Conservation (phyloP, 495 filamentous ascomycete species). For the Penicillium mononematosum region DNA sequence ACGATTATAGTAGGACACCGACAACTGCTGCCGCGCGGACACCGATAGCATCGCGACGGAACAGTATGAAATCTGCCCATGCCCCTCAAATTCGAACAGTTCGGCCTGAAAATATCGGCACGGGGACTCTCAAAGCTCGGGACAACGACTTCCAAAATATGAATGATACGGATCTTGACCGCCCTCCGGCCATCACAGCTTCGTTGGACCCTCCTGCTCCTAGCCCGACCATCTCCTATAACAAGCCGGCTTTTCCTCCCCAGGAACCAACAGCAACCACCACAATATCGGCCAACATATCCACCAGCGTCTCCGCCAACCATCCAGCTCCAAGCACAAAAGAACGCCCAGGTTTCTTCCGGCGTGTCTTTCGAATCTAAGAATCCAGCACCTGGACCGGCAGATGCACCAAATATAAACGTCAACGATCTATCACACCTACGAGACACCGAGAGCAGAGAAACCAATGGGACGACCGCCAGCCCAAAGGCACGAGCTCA, state of each 20-base stretch:
- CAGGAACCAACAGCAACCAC: constrained; percentile 29
- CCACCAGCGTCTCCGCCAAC: not conserved
- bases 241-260: constrained; percentile 44
- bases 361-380: constrained; percentile 76
- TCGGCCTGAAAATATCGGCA: constrained; percentile 43
- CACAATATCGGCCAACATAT: constrained; percentile 14
- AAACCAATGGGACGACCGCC: constrained; percentile 20
- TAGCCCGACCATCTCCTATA: constrained; percentile 53
- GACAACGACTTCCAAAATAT: constrained; percentile 31
- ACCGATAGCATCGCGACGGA: constrained; percentile 50
- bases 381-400: constrained; percentile 26
- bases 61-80: constrained; percentile 63
- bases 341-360: constrained; percentile 86
- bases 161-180: constrained; percentile 33
- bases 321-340: constrained; percentile 35
- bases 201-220: constrained; percentile 48
- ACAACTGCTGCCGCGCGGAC: constrained; percentile 48
- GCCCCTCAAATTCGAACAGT: constrained; percentile 38
- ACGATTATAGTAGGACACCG: constrained; percentile 40
- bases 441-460: constrained; percentile 32
- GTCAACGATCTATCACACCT: constrained; percentile 23
- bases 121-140: constrained; percentile 32
- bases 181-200: constrained; percentile 30
- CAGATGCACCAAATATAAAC: constrained; percentile 23
- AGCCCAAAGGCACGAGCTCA: constrained; percentile 26